Evolutionary conservation across 2,329 filamentous ascomycete genomes (phyloP), one percentile per base, ranked within the genome.

Genomic region (Cladosporium sp.): DNA sequence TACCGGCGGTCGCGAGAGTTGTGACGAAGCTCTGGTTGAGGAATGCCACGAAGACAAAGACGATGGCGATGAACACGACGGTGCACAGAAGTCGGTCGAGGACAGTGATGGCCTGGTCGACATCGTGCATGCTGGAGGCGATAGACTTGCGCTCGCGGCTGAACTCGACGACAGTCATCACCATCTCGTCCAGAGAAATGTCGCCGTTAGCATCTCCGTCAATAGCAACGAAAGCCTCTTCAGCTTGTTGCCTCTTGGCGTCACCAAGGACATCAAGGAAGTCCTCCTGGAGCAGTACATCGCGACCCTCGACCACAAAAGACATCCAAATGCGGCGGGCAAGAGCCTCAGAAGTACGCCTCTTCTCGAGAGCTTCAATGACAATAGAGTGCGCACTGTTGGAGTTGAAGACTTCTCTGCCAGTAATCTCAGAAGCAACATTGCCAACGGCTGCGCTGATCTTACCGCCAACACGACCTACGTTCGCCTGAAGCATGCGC

Each of bases 261-360:
- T 86, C 81, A 2, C 94, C 94, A 66, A 99, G 88, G 11, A 98
- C 94, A 76, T 98, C 94, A 33, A 89, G 76, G 44, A 99, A 85
- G 75, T 99, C 95, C 5, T 97, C 92, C 10, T 86, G 79, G 70
- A 86, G 91, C 10, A 99, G 83, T 0, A 89, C 83, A 49, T 97
- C 92, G 66, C 89, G 89, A 72, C 92, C 93, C 78, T 98, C 94
- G 4, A 95, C 88, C 1, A 97, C 95, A 75, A 97, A 96, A 0
- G 93, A 97, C 92, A 97, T 96, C 95, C 95, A 98, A 68, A 98
- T 89, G 73, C 95, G 90, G 71, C 88, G 90, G n/a, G 92, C 93
- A 66, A 98, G 82, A n/a, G 95, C 95, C 77, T 98, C 93, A 0
- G 93, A 92, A 7, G 92, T 91, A 67, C 85, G 84, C 52, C 86